These are phyloP conservation scores for Rhizophagus sp. DNA, from an alignment of 192 early-diverging fungal species.

Conservation along the genomic window DNA sequence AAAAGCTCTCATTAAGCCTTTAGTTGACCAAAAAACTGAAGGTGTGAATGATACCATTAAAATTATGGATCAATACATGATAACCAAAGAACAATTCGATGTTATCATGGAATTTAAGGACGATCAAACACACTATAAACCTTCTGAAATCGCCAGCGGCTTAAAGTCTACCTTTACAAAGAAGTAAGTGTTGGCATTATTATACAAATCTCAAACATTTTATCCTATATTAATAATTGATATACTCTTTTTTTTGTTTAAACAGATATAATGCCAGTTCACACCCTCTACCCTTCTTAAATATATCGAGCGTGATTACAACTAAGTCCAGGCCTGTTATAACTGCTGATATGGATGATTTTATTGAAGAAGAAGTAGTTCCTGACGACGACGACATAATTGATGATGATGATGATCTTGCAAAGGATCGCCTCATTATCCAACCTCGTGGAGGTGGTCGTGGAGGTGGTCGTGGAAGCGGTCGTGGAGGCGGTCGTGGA, in stretches of 20 bases:
- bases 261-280: conserved; percentile 62
- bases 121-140: conserved; percentile 33
- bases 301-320: conserved; percentile 33
- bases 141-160: conserved; percentile 56
- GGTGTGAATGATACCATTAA: conserved; percentile 75
- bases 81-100: conserved; percentile 89
- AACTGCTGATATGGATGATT: conserved; percentile 61
- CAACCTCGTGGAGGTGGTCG: not conserved
- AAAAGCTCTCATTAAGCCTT: conserved; percentile 52
- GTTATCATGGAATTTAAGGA: conserved; percentile 72
- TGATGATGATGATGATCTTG: conserved; percentile 58
- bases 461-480: not conserved
- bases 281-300: conserved; percentile 66
- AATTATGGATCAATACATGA: conserved; percentile 90
- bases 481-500: not conserved
- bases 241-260: not conserved
- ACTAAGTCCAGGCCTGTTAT: conserved; percentile 30
- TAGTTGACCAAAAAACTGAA: conserved; percentile 42
- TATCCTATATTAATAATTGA: not conserved
- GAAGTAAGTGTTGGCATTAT: conserved; percentile 47
- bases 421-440: conserved; percentile 49
- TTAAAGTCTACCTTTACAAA: conserved; percentile 83
- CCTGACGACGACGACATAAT: conserved; percentile 46
- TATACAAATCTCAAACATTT: not conserved
- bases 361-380: conserved; percentile 51